Evolutionary conservation across 208 protist genomes (phyloP).

Genomic region (Leishmania tarentolae): DNA sequence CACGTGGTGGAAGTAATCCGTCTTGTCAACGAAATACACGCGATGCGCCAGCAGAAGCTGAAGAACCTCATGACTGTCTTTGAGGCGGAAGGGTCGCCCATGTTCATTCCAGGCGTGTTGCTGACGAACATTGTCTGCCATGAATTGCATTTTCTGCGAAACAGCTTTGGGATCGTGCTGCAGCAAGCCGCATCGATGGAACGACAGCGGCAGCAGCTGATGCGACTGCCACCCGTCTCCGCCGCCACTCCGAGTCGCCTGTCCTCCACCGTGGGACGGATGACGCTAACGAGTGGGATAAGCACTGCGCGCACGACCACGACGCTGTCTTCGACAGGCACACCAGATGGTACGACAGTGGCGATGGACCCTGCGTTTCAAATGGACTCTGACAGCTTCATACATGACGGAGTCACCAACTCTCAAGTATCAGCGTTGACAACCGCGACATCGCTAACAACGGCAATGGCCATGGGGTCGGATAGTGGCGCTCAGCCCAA

Average conservation of each 20-base stretch:
- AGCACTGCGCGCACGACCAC: constrained; percentile 30
- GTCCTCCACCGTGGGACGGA: constrained; percentile 10
- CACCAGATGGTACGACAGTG: neutral
- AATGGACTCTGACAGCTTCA: constrained; percentile 11
- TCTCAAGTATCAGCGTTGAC: constrained; percentile 31
- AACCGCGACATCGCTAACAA: constrained; percentile 25
- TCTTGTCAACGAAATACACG: constrained; percentile 73
- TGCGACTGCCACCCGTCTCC: constrained; percentile 29
- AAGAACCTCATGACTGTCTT: constrained; percentile 82
- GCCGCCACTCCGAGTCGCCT: constrained; percentile 6
- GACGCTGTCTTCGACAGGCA: constrained; percentile 1
- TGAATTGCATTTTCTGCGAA: constrained; percentile 80
- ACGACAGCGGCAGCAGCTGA: constrained; percentile 32
- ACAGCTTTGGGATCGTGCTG: constrained; percentile 74
- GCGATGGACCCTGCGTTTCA: constrained; percentile 7
- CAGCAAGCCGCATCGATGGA: constrained; percentile 76
- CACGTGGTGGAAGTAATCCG: constrained; percentile 72
- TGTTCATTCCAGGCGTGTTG: constrained; percentile 85
- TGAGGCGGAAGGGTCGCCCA: constrained; percentile 67
- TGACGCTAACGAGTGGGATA: constrained; percentile 2
- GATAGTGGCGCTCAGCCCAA: constrained; percentile 15
- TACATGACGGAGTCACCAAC: constrained; percentile 17
- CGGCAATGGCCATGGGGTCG: constrained; percentile 18
- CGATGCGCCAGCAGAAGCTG: constrained; percentile 78
- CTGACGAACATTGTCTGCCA: constrained; percentile 86